Base-by-base conservation (phyloP, 2,329 filamentous ascomycete genomes). In the Fusarium sp. region DNA sequence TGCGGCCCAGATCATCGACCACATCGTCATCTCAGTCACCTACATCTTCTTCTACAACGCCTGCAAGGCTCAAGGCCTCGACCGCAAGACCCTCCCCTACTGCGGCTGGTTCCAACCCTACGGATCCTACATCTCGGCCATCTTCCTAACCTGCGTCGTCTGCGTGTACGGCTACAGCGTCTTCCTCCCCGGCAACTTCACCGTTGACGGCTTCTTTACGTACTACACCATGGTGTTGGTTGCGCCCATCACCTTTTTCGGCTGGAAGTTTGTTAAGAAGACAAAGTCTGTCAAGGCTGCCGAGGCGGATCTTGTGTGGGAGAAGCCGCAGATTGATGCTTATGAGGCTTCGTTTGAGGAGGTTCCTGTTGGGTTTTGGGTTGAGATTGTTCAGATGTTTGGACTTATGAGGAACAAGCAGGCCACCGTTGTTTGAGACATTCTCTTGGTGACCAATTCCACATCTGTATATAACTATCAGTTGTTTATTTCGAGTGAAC, bases 21-120 rank as follows among this genome's bases (percentile, higher is more conserved):
- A 61, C 35, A 61, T 61, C 24, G 64, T 66, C 42, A 66, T 62
- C 20, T 50, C 42, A 4, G 35, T 61, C 35, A 66, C 63, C 11
- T 61, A 61, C 34, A 62, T 66, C 57, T 66, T 66, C 57, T 62
- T 62, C 42, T 62, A 66, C n/a, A 45, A 37, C n/a, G 64, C 64
- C 16, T 62, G 56, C 35, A 62, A 58, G n/a, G 64, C 64, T n/a
- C 45, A 62, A 20, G 56, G 56, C 7, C n/a, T 66, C 31, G 62
- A 64, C 52, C 62, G 62, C 31, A 64, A 59, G 62, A 59, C 62
- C 16, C 20, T 64, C 8, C 66, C 62, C 2, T 65, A 60, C 40
- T 65, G n/a, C 13, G 62, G 52, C 27, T 59, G 40, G 24, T 65
- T 67, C 27, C 54, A 67, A 14, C 54, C 62, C 13, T 67, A 60